Base-by-base conservation (phyloP, 2,329 filamentous ascomycete species). In the Ophiobolus disseminans region DNA sequence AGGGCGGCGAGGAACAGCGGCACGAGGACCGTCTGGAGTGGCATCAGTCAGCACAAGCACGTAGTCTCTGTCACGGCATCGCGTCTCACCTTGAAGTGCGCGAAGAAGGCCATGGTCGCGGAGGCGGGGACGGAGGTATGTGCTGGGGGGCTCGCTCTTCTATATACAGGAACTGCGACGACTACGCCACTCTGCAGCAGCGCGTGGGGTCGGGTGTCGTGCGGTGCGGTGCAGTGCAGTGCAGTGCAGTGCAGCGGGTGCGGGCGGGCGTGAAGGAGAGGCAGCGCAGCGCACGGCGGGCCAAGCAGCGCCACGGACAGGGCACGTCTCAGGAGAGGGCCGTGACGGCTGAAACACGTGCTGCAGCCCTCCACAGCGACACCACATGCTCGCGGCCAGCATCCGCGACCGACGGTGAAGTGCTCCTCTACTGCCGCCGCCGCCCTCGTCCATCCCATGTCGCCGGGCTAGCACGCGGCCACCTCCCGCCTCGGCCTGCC, bases 1-100 rank as follows among this genome's bases (percentile, higher is more conserved):
- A 69, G 46, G 26, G 61, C 62, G 48, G 77, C 73, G 55, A 76
- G 67, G 57, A 77, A 58, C 56, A 75, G 73, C n/a, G 77, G 77
- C n/a, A 76, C 47, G 62, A 78, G 62, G 54, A 79, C 65, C 39
- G 70, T 73, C 77, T 79, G 57, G 30, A 31, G 20, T 17, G n/a
- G 17, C 31, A 40, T 41, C 20, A 34, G 34, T 21, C 16, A 19
- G 21, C n/a, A 30, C n/a, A 10, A 26, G 37, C 1, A 11, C 9
- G n/a, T n/a, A n/a, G n/a, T n/a, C n/a, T n/a, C n/a, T n/a, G n/a
- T n/a, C n/a, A n/a, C n/a, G n/a, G n/a, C n/a, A n/a, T 19, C 26
- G 25, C 13, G 13, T 55, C 62, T 40, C 45, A 72, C 70, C 54
- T 71, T 69, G 43, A 73, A 65, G 45, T 71, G 67, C 5, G 61